Evolutionary conservation across 768 basidiomycete genomes (phyloP).

Genomic region (Coprinellus aureogranulatus): DNA sequence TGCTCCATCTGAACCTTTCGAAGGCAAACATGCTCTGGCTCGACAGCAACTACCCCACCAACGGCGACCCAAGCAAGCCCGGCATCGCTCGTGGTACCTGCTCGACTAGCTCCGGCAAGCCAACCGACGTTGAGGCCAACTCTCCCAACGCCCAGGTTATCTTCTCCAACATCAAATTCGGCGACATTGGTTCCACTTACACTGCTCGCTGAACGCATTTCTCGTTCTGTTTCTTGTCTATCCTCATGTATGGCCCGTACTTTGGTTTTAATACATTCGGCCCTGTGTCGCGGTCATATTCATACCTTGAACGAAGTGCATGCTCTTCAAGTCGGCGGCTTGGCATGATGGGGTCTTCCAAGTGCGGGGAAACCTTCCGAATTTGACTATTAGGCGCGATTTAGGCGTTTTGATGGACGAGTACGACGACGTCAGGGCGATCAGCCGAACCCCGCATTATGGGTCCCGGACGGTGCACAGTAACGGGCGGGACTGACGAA

Average conservation of each 20-base stretch:
- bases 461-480: background rate
- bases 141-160: constrained; percentile 37
- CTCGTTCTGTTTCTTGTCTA: background rate
- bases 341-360: background rate
- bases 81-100: constrained; percentile 49
- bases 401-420: background rate
- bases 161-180: constrained; percentile 52
- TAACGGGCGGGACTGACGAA: no score
- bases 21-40: constrained; percentile 53
- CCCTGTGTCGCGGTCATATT: no score
- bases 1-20: no score
- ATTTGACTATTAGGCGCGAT: background rate
- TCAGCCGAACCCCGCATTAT: background rate
- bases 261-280: background rate
- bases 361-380: background rate
- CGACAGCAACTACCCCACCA: constrained; percentile 42
- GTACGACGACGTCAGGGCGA: background rate
- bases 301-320: no score
- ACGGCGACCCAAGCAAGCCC: constrained; percentile 27
- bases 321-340: background rate
- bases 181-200: constrained; percentile 44
- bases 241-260: background rate
- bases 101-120: constrained; percentile 40
- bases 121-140: constrained; percentile 38
- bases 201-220: background rate